Evolutionary conservation across 2,329 filamentous ascomycete genomes (phyloP).

Genomic region (Diplocarpon rosae): DNA sequence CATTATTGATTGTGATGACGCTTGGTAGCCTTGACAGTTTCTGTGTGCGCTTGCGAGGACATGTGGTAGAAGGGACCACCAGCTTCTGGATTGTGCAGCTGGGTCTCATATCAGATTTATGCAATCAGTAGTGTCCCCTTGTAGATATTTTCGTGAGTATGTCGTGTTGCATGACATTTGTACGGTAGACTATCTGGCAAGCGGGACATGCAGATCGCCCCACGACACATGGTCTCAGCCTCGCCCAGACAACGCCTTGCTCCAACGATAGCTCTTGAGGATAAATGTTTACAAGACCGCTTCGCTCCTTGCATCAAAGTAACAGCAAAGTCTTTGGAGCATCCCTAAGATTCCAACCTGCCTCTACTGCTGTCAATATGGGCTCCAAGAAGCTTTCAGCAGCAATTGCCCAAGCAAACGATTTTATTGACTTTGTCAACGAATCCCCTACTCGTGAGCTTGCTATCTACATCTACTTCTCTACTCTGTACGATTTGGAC

Average conservation of each 20-base stretch:
- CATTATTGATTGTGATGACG: too few relatives aligned
- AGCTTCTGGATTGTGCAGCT: too few relatives aligned
- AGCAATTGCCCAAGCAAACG: slow-evolving; percentile 32
- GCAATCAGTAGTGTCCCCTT: too few relatives aligned
- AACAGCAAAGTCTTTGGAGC: background rate
- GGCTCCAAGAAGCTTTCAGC: slow-evolving; percentile 15
- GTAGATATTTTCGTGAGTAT: too few relatives aligned
- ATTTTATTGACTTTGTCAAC: slow-evolving; percentile 91
- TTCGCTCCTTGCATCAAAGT: background rate
- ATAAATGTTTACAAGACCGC: background rate
- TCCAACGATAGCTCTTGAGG: background rate
- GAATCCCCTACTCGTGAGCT: slow-evolving; percentile 79
- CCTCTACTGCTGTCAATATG: slow-evolving; percentile 16
- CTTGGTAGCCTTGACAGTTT: too few relatives aligned
- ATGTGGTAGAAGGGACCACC: too few relatives aligned
- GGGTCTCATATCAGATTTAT: too few relatives aligned
- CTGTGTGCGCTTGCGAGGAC: too few relatives aligned
- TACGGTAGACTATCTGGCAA: too few relatives aligned
- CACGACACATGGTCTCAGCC: background rate
- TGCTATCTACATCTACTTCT: slow-evolving; percentile 6
- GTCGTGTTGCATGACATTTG: too few relatives aligned
- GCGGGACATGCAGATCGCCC: too few relatives aligned
- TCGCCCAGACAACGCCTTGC: background rate
- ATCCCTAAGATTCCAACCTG: slow-evolving; percentile 7
- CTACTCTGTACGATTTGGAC: slow-evolving; percentile 8